Percentiles rank a stretch among this genome's conserved stretches.
Conservation (phyloP, 2,329 filamentous ascomycete genomes). For the Blastomyces emzantsi region DNA sequence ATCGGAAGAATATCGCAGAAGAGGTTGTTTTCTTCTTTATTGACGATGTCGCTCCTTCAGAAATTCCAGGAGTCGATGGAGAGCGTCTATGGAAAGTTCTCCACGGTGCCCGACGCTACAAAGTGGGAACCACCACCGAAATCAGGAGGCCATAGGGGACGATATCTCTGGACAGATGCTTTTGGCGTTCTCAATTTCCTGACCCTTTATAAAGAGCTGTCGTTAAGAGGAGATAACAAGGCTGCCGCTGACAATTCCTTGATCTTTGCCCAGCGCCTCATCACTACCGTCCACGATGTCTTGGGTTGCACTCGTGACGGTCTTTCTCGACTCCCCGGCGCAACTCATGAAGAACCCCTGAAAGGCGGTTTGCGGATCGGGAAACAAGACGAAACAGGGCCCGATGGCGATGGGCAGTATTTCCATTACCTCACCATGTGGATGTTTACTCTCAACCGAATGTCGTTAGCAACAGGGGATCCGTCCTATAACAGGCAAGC, state of each 20-base stretch:
- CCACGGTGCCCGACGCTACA: conserved; percentile 23
- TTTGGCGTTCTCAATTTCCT: conserved; percentile 53
- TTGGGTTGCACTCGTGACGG: conserved; percentile 47
- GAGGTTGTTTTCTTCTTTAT: not conserved
- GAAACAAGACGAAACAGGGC: conserved; percentile 42
- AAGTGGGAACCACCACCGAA: conserved; percentile 42
- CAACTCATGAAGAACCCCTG: conserved; percentile 45
- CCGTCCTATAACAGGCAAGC: conserved; percentile 43
- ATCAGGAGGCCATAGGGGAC: conserved; percentile 48
- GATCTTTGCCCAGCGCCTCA: conserved; percentile 41
- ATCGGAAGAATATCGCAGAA: not conserved
- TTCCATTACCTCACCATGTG: conserved; percentile 54
- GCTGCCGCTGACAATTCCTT: conserved; percentile 37
- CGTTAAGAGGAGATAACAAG: conserved; percentile 7
- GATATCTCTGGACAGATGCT: conserved; percentile 54
- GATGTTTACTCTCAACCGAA: conserved; percentile 54
- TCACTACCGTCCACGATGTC: conserved; percentile 44
- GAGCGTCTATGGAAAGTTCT: conserved; percentile 34
- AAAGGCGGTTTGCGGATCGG: conserved; percentile 51
- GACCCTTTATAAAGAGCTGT: conserved; percentile 41
- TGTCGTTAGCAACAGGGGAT: conserved; percentile 42
- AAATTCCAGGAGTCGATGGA: conserved; percentile 24
- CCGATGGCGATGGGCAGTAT: conserved; percentile 52
- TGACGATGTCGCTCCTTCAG: conserved; percentile 12
- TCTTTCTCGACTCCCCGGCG: conserved; percentile 39